Evolutionary conservation across 1,284 basidiomycete species (phyloP).

Genomic region (Coriolopsis trogii): DNA sequence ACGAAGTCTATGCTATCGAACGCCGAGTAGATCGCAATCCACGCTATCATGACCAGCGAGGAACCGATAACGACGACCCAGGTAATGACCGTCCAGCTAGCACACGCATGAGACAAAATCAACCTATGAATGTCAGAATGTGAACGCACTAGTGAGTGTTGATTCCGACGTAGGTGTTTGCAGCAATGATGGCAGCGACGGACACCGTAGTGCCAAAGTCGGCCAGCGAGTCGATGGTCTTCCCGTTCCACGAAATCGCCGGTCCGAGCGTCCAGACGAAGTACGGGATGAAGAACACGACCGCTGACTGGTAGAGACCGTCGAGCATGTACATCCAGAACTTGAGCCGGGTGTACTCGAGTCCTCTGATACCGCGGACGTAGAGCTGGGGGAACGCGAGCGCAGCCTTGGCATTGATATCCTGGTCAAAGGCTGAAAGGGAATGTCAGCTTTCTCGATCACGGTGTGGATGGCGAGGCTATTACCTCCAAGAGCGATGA

Average conservation of each 20-base stretch:
- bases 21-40: slow-evolving; percentile 87
- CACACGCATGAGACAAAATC: not conserved
- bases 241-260: slow-evolving; percentile 72
- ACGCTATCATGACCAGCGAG: slow-evolving; percentile 77
- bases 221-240: slow-evolving; percentile 74
- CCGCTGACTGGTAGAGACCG: slow-evolving; percentile 89
- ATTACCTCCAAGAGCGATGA: slow-evolving; percentile 87
- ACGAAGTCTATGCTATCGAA: slow-evolving; percentile 72
- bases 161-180: slow-evolving; percentile 87
- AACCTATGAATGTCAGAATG: slow-evolving; percentile 7
- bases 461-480: not conserved
- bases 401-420: slow-evolving; percentile 88
- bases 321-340: slow-evolving; percentile 97
- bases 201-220: slow-evolving; percentile 95
- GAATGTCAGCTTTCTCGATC: not conserved
- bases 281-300: slow-evolving; percentile 92
- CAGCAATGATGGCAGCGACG: slow-evolving; percentile 84
- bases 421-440: slow-evolving; percentile 87
- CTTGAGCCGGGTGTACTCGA: slow-evolving; percentile 90
- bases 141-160: slow-evolving; percentile 82
- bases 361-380: slow-evolving; percentile 87
- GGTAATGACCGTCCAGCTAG: slow-evolving; percentile 87
- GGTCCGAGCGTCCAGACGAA: slow-evolving; percentile 72
- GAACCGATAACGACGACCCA: slow-evolving; percentile 83
- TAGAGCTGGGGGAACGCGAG: slow-evolving; percentile 95